Evolutionary conservation across 2,329 filamentous ascomycete genomes (phyloP).

Genomic region (Monilinia laxa): DNA sequence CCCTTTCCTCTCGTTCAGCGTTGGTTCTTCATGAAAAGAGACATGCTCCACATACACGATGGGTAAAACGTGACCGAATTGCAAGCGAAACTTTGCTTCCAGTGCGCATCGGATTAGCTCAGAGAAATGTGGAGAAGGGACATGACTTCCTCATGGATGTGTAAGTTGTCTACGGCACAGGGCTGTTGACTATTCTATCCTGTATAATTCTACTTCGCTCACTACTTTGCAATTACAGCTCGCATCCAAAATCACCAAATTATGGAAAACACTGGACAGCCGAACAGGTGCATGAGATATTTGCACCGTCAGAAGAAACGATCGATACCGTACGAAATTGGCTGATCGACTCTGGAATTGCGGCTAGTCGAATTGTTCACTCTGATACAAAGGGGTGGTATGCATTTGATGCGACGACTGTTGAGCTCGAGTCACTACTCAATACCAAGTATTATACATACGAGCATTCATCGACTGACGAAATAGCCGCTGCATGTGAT

Average conservation of each 20-base stretch:
- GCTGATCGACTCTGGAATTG: slow-evolving; percentile 41
- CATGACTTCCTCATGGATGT: slow-evolving; percentile 46
- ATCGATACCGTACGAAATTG: slow-evolving; percentile 40
- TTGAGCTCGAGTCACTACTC: slow-evolving; percentile 41
- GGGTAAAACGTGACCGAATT: slow-evolving; percentile 29
- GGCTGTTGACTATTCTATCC: not conserved
- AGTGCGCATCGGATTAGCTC: slow-evolving; percentile 47
- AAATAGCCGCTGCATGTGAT: slow-evolving; percentile 40
- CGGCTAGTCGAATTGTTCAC: slow-evolving; percentile 38
- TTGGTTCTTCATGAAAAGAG: slow-evolving; percentile 30
- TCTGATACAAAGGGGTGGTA: slow-evolving; percentile 41
- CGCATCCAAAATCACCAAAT: slow-evolving; percentile 36
- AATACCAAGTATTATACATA: slow-evolving; percentile 42
- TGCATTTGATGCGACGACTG: slow-evolving; percentile 40
- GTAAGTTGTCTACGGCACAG: slow-evolving; percentile 21
- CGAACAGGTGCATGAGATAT: slow-evolving; percentile 40
- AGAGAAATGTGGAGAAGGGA: slow-evolving; percentile 47
- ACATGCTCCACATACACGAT: slow-evolving; percentile 20
- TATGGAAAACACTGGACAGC: slow-evolving; percentile 43
- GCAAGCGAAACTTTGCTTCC: slow-evolving; percentile 39
- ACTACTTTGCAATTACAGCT: slow-evolving; percentile 26
- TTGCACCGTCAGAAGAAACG: slow-evolving; percentile 39
- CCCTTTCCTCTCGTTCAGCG: not conserved
- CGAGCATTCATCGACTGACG: slow-evolving; percentile 36
- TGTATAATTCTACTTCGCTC: not conserved